phyloP scores from a whole-genome alignment of 352 stramenopile genomes.

The Pythium dissotocum region DNA sequence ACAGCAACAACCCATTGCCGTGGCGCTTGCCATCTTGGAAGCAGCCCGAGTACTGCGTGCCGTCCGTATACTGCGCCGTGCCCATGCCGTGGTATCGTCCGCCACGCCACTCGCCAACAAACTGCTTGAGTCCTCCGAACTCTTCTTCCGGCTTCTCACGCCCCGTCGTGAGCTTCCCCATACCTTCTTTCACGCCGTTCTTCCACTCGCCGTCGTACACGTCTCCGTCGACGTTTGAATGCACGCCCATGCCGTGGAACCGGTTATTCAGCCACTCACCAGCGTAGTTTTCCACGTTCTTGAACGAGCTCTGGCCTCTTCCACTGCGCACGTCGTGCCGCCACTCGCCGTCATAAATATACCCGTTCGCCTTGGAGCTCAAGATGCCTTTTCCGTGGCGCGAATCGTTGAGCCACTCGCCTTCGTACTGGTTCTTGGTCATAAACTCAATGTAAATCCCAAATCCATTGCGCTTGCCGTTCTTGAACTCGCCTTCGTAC shows the following conservation, averaged over 20 bases:
- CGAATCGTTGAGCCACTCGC: conserved; percentile 61
- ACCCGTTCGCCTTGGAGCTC: conserved; percentile 52
- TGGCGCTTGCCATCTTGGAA: conserved; percentile 79
- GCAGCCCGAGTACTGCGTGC: conserved; percentile 86
- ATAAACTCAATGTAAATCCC: conserved; percentile 74
- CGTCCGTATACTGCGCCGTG: conserved; percentile 82
- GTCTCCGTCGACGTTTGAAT: conserved; percentile 59
- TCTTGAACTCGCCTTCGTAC: conserved; percentile 73
- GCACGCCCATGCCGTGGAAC: conserved; percentile 66
- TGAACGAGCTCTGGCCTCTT: conserved; percentile 67
- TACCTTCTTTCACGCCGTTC: conserved; percentile 50
- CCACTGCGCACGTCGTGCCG: conserved; percentile 65
- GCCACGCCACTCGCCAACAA: conserved; percentile 63
- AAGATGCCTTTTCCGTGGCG: conserved; percentile 76
- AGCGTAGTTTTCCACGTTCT: conserved; percentile 72
- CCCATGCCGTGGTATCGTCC: conserved; percentile 76
- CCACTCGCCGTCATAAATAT: conserved; percentile 86
- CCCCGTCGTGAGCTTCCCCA: conserved; percentile 55
- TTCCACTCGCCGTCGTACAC: conserved; percentile 75
- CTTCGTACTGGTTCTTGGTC: conserved; percentile 80
- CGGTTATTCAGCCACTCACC: conserved; percentile 63
- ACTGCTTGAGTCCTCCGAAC: conserved; percentile 56
- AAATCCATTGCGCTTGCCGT: conserved; percentile 68
- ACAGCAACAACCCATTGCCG: conserved; percentile 58
- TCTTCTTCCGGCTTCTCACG: conserved; percentile 27